Evolutionary conservation across 768 basidiomycete species (phyloP).

Genomic region (Termitomyces heimii): DNA sequence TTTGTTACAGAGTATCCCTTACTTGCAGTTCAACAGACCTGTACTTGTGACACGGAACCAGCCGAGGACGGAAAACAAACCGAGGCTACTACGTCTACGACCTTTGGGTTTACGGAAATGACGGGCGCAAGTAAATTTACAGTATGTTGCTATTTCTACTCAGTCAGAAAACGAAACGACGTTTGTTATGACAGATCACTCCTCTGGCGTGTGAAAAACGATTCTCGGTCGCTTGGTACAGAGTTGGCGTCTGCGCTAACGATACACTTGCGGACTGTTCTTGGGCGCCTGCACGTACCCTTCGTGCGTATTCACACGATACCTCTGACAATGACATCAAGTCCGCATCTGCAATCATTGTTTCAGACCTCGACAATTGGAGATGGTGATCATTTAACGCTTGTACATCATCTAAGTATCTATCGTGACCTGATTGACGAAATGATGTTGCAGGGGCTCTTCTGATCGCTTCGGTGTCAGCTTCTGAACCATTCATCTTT

Average conservation of each 20-base stretch:
- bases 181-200: constrained; percentile 1
- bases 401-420: not conserved
- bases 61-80: not conserved
- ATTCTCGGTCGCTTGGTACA: constrained; percentile 7
- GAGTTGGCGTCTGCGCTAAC: constrained; percentile 10
- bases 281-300: constrained; percentile 8
- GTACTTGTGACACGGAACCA: constrained; percentile 3
- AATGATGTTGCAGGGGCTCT: not conserved
- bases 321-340: constrained; percentile 8
- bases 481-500: not conserved
- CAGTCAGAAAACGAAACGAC: not conserved
- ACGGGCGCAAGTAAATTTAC: constrained; percentile 7
- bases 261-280: constrained; percentile 3
- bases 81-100: not conserved
- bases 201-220: constrained; percentile 4
- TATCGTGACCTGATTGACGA: not conserved
- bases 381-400: constrained; percentile 1
- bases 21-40: constrained; percentile 10
- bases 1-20: not conserved
- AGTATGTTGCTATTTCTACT: not conserved
- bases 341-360: constrained; percentile 10
- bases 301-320: constrained; percentile 12
- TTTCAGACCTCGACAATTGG: constrained; percentile 14
- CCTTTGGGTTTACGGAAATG: not conserved
- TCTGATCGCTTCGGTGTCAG: not conserved